phyloP scores from a whole-genome alignment of 2,329 filamentous ascomycete species.

The Aspergillus clavatus region DNA sequence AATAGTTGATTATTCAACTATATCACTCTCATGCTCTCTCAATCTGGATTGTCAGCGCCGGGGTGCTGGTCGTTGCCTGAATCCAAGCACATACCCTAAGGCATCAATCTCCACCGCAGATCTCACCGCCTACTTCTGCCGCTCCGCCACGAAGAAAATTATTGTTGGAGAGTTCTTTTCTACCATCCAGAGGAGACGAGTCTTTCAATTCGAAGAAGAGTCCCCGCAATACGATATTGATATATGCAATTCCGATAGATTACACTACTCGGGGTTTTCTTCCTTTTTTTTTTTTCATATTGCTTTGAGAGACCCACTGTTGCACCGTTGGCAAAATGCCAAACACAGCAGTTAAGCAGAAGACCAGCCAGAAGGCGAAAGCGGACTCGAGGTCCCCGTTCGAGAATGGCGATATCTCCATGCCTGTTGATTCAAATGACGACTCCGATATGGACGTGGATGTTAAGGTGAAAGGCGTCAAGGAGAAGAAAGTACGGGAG shows the following conservation, averaged over 20 bases:
- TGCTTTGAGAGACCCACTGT: too few relatives aligned
- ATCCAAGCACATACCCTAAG: slow-evolving; percentile 4
- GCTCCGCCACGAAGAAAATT: slow-evolving; percentile 28
- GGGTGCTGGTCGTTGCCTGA: not conserved
- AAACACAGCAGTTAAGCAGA: slow-evolving; percentile 26
- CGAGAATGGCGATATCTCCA: slow-evolving; percentile 16
- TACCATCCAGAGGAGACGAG: not conserved
- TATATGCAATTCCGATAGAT: not conserved
- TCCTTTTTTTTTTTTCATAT: not conserved
- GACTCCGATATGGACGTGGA: slow-evolving; percentile 26
- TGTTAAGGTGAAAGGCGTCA: slow-evolving; percentile 21
- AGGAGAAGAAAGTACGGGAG: slow-evolving; percentile 42
- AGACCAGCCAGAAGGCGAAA: slow-evolving; percentile 23
- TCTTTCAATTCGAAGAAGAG: not conserved
- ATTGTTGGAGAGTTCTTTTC: slow-evolving; percentile 15
- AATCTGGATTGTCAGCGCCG: too few relatives aligned
- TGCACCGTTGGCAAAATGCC: slow-evolving; percentile 20
- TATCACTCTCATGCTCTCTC: too few relatives aligned
- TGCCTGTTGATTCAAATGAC: slow-evolving; percentile 16
- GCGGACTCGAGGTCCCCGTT: slow-evolving; percentile 20
- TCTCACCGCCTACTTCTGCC: slow-evolving; percentile 29
- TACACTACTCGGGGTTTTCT: too few relatives aligned
- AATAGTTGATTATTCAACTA: too few relatives aligned
- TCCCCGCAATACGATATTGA: not conserved
- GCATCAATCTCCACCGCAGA: slow-evolving; percentile 18